A percentile compares a stretch with the other conserved stretches of the same genome.
Conservation (phyloP, 2,329 filamentous ascomycete species). For the Phaeoacremonium minimum region DNA sequence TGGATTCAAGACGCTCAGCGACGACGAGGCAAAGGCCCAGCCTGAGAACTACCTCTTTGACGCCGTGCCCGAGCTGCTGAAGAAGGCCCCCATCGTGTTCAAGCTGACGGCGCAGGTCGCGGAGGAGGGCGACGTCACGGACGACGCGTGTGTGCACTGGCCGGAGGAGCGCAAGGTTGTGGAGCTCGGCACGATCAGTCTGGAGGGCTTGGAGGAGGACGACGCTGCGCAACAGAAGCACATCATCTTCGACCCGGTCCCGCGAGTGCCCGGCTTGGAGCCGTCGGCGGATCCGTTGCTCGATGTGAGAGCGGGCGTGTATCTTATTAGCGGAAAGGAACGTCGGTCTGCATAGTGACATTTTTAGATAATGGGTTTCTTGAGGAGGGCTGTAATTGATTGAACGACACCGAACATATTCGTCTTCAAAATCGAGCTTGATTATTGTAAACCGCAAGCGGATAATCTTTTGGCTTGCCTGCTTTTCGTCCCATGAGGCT, state of each 20-base stretch:
- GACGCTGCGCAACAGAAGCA: conserved; percentile 41
- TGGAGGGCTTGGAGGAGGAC: conserved; percentile 34
- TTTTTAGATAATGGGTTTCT: no score
- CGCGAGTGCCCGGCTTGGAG: conserved; percentile 48
- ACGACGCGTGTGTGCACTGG: conserved; percentile 34
- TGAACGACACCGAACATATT: no score
- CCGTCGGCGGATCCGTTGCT: conserved; percentile 49
- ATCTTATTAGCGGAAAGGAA: conserved; percentile 50
- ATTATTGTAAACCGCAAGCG: no score
- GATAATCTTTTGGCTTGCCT: no score
- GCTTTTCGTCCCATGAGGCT: no score
- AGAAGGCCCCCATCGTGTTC: conserved; percentile 30
- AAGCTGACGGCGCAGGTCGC: conserved; percentile 43
- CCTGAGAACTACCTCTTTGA: conserved; percentile 41
- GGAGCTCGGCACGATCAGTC: conserved; percentile 41
- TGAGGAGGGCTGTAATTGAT: no score
- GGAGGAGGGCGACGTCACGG: conserved; percentile 17
- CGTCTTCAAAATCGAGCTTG: no score
- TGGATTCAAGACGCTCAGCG: conserved; percentile 31
- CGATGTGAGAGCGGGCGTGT: conserved; percentile 50
- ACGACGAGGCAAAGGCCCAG: conserved; percentile 29
- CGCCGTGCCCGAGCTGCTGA: conserved; percentile 34
- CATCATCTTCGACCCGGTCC: conserved; percentile 55
- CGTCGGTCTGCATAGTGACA: conserved; percentile 45
- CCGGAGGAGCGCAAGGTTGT: conserved; percentile 43